Evolutionary conservation across 2,329 filamentous ascomycete species (phyloP).

Genomic region (Furcasterigmium sp.): DNA sequence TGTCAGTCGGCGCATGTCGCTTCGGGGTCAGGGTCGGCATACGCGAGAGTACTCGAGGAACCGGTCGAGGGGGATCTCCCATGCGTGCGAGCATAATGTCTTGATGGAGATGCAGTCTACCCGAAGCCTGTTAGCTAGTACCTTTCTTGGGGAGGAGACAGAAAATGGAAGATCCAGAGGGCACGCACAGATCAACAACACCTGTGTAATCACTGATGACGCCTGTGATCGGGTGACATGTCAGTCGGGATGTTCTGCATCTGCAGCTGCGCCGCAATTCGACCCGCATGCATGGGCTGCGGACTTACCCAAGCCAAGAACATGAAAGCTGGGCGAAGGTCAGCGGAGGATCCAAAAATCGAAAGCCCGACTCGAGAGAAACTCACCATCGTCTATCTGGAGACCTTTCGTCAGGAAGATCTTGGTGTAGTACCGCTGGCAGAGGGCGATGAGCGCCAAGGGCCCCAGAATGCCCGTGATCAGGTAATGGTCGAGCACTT

Average conservation of each 20-base stretch:
- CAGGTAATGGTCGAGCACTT: conserved; percentile 15
- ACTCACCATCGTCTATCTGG: conserved; percentile 16
- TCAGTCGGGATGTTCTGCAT: not conserved
- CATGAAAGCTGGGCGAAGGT: conserved; percentile 7
- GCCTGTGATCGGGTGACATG: not conserved
- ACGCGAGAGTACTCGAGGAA: conserved; percentile 11
- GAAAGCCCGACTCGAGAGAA: not conserved
- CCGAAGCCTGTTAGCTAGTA: no score
- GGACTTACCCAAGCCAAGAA: conserved; percentile 10
- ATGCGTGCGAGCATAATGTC: conserved; percentile 10
- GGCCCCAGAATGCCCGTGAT: conserved; percentile 13
- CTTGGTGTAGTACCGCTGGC: conserved; percentile 20
- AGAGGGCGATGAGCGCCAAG: conserved; percentile 11
- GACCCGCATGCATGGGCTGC: not conserved
- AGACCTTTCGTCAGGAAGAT: conserved; percentile 16
- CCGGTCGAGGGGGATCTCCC: conserved; percentile 11
- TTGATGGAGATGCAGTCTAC: conserved; percentile 1
- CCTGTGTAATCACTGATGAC: conserved; percentile 7
- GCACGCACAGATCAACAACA: conserved; percentile 3
- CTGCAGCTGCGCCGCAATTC: not conserved
- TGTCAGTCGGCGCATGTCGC: no score
- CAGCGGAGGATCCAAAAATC: not conserved
- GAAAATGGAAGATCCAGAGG: no score
- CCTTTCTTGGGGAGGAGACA: no score
- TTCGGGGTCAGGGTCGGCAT: not conserved